Evolutionary conservation across 805 yeast species (phyloP).

Genomic region (Hanseniaspora meyeri): DNA sequence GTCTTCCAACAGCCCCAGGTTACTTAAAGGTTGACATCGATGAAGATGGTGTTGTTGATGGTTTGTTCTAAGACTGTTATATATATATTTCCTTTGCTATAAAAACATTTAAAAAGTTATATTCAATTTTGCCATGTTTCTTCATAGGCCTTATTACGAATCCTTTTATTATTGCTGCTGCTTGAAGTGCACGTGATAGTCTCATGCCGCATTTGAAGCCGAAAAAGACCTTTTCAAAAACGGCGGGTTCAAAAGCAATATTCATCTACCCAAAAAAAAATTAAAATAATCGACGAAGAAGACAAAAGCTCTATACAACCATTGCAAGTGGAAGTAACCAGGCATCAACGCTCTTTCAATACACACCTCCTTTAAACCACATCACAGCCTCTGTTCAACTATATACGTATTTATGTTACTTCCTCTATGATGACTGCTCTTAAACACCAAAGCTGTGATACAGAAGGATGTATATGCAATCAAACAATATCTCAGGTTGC

Average conservation of each 20-base stretch:
- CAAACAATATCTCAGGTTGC: neutral
- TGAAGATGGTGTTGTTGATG: conserved; percentile 83
- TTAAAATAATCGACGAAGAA: neutral
- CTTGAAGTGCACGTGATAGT: too few species aligned
- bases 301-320: too few species aligned
- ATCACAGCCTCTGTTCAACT: neutral
- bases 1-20: conserved; percentile 90
- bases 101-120: neutral
- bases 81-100: neutral
- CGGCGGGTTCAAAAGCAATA: too few species aligned
- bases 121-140: too few species aligned
- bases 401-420: neutral
- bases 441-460: neutral
- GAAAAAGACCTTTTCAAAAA: too few species aligned
- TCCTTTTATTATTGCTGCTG: too few species aligned
- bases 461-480: neutral
- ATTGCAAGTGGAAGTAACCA: too few species aligned
- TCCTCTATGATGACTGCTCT: neutral
- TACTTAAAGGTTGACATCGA: conserved; percentile 94
- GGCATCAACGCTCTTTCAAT: neutral
- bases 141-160: too few species aligned
- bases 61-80: conserved; percentile 49
- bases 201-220: too few species aligned
- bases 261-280: too few species aligned
- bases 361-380: neutral